Evolutionary conservation across 2,329 filamentous ascomycete species (phyloP).

Genomic region (Coccinonectria pachysandricola): DNA sequence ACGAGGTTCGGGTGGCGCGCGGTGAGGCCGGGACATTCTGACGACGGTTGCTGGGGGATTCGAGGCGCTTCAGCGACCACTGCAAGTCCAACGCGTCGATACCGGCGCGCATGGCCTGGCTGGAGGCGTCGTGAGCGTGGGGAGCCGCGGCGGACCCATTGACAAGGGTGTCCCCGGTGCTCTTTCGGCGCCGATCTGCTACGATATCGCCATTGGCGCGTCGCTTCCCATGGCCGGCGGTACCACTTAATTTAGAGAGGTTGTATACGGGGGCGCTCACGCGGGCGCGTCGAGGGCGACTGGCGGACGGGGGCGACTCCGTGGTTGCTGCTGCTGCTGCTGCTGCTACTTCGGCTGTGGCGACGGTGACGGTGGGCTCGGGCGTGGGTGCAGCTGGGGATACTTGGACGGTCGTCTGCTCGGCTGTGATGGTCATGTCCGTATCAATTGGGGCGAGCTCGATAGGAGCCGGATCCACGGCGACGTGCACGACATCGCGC

Average conservation of each 20-base stretch:
- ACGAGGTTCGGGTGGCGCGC: constrained; percentile 29
- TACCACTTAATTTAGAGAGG: constrained; percentile 51
- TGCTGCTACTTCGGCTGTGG: constrained; percentile 9
- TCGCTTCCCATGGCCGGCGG: constrained; percentile 48
- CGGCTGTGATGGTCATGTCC: not conserved
- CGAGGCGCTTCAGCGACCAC: constrained; percentile 30
- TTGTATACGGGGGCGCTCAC: constrained; percentile 56
- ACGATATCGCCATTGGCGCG: constrained; percentile 41
- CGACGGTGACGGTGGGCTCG: constrained; percentile 4
- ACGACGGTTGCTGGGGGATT: constrained; percentile 23
- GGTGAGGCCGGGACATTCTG: constrained; percentile 21
- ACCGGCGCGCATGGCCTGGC: constrained; percentile 21
- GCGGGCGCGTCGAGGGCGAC: constrained; percentile 47
- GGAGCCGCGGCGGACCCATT: constrained; percentile 14
- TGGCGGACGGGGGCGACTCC: too few relatives aligned
- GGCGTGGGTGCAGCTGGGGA: constrained; percentile 4
- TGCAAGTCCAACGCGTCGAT: constrained; percentile 38
- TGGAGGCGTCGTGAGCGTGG: constrained; percentile 5
- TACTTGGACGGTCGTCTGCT: too few relatives aligned
- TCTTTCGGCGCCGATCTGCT: constrained; percentile 33
- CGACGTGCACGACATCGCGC: constrained; percentile 27
- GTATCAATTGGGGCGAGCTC: constrained; percentile 7
- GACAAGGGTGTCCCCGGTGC: constrained; percentile 30
- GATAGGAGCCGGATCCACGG: constrained; percentile 20
- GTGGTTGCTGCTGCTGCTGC: constrained; percentile 18